A percentile compares a stretch with the other conserved stretches of the same genome.
Conservation (phyloP, 331 rosid genomes). For the Arachis monticola region DNA sequence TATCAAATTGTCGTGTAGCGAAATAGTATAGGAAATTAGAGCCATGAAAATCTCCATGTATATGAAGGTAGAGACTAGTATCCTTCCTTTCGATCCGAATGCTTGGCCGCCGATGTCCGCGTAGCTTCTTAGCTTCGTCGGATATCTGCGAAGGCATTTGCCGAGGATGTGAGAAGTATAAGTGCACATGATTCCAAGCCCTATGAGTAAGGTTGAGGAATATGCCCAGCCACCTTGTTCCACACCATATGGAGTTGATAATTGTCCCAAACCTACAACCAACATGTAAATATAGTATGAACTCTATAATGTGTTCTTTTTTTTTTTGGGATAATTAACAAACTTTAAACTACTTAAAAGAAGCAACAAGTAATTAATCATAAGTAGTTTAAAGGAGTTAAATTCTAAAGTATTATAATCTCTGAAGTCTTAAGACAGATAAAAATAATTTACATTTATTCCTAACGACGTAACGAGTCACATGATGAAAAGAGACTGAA, state of each 20-base stretch:
- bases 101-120: conserved; percentile 67
- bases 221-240: conserved; percentile 70
- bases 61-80: conserved; percentile 52
- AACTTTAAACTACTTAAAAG: too few species aligned
- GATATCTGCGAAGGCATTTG: conserved; percentile 61
- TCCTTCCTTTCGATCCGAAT: conserved; percentile 68
- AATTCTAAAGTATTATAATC: too few species aligned
- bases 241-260: conserved; percentile 75
- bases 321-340: too few species aligned
- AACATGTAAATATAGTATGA: too few species aligned
- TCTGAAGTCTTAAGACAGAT: too few species aligned
- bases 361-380: too few species aligned
- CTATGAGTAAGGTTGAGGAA: conserved; percentile 50
- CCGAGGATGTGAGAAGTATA: conserved; percentile 64
- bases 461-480: too few species aligned
- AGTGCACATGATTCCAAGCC: conserved; percentile 60
- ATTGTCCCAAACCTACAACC: conserved; percentile 71
- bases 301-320: too few species aligned
- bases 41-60: conserved; percentile 76
- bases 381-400: too few species aligned
- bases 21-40: conserved; percentile 86
- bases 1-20: conserved; percentile 68
- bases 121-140: conserved; percentile 60
- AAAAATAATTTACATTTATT: too few species aligned
- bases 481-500: too few species aligned